Conservation (phyloP, 1,284 basidiomycete genomes). For the Cronartium quercuum region DNA sequence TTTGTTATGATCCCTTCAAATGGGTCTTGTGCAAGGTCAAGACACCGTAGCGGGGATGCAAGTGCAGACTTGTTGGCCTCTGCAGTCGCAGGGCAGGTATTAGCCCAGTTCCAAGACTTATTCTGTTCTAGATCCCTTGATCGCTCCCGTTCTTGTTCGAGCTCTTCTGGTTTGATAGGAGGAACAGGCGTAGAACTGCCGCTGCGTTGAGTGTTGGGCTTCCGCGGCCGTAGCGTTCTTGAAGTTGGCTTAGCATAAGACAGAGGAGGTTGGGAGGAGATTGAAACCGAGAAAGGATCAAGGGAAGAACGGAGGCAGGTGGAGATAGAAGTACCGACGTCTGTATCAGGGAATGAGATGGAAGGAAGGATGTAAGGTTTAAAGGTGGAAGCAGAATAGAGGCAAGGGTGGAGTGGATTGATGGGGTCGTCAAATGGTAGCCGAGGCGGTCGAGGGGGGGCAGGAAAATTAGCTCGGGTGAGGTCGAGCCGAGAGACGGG, state of each 20-base stretch:
- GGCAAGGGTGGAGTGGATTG: not conserved
- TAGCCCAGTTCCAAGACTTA: conserved; percentile 26
- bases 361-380: not conserved
- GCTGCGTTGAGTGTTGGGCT: not conserved
- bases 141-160: not conserved
- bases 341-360: not conserved
- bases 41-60: not conserved
- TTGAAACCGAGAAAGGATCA: conserved; percentile 15
- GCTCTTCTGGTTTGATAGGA: not conserved
- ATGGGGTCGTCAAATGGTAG: not conserved
- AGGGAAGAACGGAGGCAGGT: conserved; percentile 5
- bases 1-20: not conserved
- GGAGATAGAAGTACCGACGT: not conserved
- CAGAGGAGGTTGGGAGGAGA: conserved; percentile 1
- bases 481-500: not conserved
- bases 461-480: not conserved
- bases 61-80: conserved; percentile 18
- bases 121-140: conserved; percentile 1
- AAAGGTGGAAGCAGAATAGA: not conserved
- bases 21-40: not conserved
- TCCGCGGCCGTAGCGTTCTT: not conserved
- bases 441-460: not conserved
- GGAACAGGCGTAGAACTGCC: not conserved
- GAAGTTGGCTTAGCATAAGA: not conserved
- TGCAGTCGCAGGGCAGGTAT: conserved; percentile 1